Base-by-base conservation (phyloP, 1,139 yeast species). In the Kazachstania sp. region DNA sequence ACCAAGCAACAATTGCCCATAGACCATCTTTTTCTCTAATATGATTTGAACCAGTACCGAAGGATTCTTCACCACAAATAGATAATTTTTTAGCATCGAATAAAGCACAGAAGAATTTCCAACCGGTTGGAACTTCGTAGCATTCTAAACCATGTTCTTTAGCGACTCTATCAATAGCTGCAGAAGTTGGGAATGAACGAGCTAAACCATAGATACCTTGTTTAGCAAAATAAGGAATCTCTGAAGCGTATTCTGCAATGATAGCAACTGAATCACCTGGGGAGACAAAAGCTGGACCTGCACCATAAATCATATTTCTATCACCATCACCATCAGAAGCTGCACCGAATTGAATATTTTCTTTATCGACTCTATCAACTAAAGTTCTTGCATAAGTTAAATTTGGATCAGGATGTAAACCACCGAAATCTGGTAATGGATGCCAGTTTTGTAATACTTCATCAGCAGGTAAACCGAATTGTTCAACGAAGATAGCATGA, bases 261-360 rank as follows among this genome's bases (percentile, higher is more conserved):
- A 92, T 90, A 41, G 98, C 98, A 31, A 92, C 97, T 4, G 96
- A 86, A 68, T 92, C 99, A 64, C 98, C 97, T 3, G 99, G 98
- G 0, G 97, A 88, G 12, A 92, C 98, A 69, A 92, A 94, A 2
- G 97, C 79, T 15, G 67, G 67, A 47, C 86, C 86, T 38, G 90
- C 90, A 52, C 99, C 98, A 67, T 92, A 94, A 61, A 92, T 94
- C 99, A 92, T 92, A 68, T 92, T 92, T 71, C 99, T 81, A 67
- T 92, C 99, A 67, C 99, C 99, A 64, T 92, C 99, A 67, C 99
- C 99, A 65, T 92, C 99, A 16, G 95, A 84, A 8, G 98, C 98
- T 37, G 98, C 98, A 56, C 99, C 99, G 67, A 92, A 92, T 9
- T 94, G 86, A 57, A 90, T 86, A 49, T 78, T 71, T 53, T 84